Base-by-base conservation (phyloP, 805 yeast species). In the Saccharomycopsis oosterbeekiorum region DNA sequence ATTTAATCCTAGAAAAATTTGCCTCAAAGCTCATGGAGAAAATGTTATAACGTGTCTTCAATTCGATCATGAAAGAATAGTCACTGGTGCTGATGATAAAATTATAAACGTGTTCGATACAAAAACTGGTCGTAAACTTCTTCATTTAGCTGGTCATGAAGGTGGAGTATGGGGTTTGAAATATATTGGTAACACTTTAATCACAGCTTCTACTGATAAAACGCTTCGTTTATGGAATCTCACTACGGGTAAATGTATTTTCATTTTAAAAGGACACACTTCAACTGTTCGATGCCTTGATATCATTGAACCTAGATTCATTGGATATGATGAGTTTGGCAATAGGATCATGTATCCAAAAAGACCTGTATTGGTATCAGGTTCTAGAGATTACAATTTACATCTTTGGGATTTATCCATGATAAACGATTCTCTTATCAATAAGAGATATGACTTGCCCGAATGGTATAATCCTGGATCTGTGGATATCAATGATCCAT, bases 81-180 rank as follows among this genome's bases (percentile, higher is more conserved):
- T 93, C 62, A 91, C 97, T 1, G 97, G 97, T 37, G 91, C 96
- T 1, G 97, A 92, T 68, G 97, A 90, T 66, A 83, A 82, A 64
- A 81, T 83, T 70, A 89, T 94, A 64, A 85, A 89, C 65, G 84
- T 94, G 9, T 90, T 89, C 72, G 86, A 86, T 65, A 84, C 97
- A 0, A 75, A 78, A 37, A 83, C 88, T 0, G 97, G 97, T 4
- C 74, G 75, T 51, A 76, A 86, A 58, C 68, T 84, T 9, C 76
- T 80, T 51, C 84, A 84, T 5, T 77, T 94, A 54, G 77, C 79
- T 53, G 97, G 97, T 8, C 99, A 94, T 70, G 96, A 88, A 60
- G 99, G 99, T 55, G 99, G 99, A 47, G 99, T 94, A 4, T 94
- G 99, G 99, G 98, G 99, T 0, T 78, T 94, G 70, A 90, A 93